Percentiles rank a stretch among this genome's conserved stretches.
phyloP scores from a whole-genome alignment of 2,329 filamentous ascomycete genomes.

The Plenodomus tracheiphilus region DNA sequence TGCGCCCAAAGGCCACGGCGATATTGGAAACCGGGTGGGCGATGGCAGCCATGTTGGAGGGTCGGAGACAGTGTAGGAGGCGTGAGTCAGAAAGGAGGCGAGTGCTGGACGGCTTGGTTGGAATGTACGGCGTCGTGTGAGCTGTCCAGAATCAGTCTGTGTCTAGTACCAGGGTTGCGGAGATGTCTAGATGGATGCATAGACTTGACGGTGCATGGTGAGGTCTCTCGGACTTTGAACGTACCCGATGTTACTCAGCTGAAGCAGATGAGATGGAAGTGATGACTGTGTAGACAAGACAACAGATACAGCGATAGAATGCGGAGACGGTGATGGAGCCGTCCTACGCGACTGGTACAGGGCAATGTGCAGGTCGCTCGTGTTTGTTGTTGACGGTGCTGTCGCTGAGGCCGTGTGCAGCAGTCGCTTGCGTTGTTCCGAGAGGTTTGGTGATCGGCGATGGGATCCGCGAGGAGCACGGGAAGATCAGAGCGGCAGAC shows the following conservation, averaged over 20 bases:
- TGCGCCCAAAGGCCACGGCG: constrained; percentile 42
- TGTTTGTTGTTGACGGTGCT: constrained; percentile 20
- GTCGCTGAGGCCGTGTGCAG: constrained; percentile 35
- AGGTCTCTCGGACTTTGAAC: background rate
- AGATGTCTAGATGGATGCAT: background rate
- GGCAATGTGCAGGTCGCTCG: constrained; percentile 18
- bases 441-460: constrained; percentile 35
- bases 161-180: background rate
- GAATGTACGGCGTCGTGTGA: constrained; percentile 1
- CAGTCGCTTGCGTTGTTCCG: constrained; percentile 30
- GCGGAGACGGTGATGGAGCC: constrained; percentile 23
- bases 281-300: background rate
- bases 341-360: constrained; percentile 20
- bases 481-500: constrained; percentile 20
- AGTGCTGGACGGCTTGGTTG: constrained; percentile 18
- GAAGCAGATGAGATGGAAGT: background rate
- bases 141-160: constrained; percentile 1
- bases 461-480: constrained; percentile 35
- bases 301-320: constrained; percentile 2
- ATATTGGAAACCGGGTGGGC: constrained; percentile 46
- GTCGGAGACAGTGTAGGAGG: constrained; percentile 27
- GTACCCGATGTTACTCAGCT: background rate
- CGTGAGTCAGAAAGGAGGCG: constrained; percentile 28
- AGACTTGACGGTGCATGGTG: background rate
- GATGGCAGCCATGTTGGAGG: constrained; percentile 41